A percentile compares a stretch with the other conserved stretches of the same genome.
Conservation (phyloP, 2,329 filamentous ascomycete genomes). For the Sordariomycetes sp. region DNA sequence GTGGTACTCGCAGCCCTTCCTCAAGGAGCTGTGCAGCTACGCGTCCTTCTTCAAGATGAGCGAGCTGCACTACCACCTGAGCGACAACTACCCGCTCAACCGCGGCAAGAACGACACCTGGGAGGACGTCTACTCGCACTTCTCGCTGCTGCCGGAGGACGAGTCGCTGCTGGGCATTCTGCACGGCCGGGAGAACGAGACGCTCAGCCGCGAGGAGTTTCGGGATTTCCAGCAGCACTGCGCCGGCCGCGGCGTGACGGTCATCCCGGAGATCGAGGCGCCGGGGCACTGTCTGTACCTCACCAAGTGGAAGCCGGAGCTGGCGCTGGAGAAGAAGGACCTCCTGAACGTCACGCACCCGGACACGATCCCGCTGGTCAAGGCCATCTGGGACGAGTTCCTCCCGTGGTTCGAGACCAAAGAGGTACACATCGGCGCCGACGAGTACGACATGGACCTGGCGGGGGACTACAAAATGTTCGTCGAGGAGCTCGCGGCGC, state of each 20-base stretch:
- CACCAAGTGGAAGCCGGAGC: slow-evolving; percentile 44
- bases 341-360: slow-evolving; percentile 24
- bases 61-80: slow-evolving; percentile 37
- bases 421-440: slow-evolving; percentile 43
- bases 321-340: slow-evolving; percentile 32
- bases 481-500: slow-evolving; percentile 30
- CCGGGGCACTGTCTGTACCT: slow-evolving; percentile 41
- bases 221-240: slow-evolving; percentile 37
- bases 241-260: slow-evolving; percentile 36
- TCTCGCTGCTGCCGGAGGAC: slow-evolving; percentile 24
- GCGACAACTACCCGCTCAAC: slow-evolving; percentile 36
- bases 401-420: slow-evolving; percentile 45
- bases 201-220: slow-evolving; percentile 23
- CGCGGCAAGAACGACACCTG: slow-evolving; percentile 33
- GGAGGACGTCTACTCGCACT: slow-evolving; percentile 32
- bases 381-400: slow-evolving; percentile 40
- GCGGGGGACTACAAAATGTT: slow-evolving; percentile 39
- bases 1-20: slow-evolving; percentile 16
- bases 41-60: slow-evolving; percentile 33
- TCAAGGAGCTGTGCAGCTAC: slow-evolving; percentile 30
- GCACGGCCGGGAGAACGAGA: slow-evolving; percentile 14
- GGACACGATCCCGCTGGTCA: slow-evolving; percentile 35
- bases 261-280: slow-evolving; percentile 44
- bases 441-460: slow-evolving; percentile 35
- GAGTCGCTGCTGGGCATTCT: slow-evolving; percentile 11